Evolutionary conservation across 140 eudicot species (phyloP).

Genomic region (Bidens hawaiensis): DNA sequence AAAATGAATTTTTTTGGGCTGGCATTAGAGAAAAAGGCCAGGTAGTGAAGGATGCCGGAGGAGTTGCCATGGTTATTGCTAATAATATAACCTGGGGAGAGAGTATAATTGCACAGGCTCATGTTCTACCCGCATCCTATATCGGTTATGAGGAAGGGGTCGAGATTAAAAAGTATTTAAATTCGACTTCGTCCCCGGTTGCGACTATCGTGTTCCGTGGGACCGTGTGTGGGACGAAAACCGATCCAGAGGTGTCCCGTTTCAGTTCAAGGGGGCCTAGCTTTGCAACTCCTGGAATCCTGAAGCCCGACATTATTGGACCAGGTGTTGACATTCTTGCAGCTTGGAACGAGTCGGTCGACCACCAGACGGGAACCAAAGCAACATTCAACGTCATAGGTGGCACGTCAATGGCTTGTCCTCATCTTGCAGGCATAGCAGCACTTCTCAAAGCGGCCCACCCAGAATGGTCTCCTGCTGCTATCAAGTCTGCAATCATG

Average conservation of each 20-base stretch:
- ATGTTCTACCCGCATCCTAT: constrained; percentile 30
- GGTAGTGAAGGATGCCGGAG: constrained; percentile 39
- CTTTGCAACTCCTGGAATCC: constrained; percentile 37
- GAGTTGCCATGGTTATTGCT: constrained; percentile 32
- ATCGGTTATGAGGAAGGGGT: constrained; percentile 25
- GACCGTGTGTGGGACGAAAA: constrained; percentile 21
- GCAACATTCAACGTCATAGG: constrained; percentile 28
- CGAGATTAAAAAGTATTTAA: constrained; percentile 18
- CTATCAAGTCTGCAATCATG: constrained; percentile 7
- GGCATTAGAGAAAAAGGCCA: neutral
- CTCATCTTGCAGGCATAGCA: constrained; percentile 55
- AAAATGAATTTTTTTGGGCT: too few species aligned
- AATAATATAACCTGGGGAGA: constrained; percentile 4
- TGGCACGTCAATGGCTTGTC: constrained; percentile 77
- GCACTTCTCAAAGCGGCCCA: constrained; percentile 38
- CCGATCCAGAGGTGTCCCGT: constrained; percentile 34
- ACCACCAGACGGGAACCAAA: constrained; percentile 7
- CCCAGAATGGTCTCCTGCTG: constrained; percentile 7
- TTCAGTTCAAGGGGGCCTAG: constrained; percentile 61
- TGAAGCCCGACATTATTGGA: constrained; percentile 64
- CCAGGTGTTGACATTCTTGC: constrained; percentile 52
- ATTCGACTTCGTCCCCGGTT: constrained; percentile 20
- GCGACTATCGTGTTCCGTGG: constrained; percentile 28
- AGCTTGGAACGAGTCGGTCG: constrained; percentile 39
- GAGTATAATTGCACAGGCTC: constrained; percentile 14